Evolutionary conservation across 83 land plant species (phyloP).

Genomic region (Isoetes engelmannii): DNA sequence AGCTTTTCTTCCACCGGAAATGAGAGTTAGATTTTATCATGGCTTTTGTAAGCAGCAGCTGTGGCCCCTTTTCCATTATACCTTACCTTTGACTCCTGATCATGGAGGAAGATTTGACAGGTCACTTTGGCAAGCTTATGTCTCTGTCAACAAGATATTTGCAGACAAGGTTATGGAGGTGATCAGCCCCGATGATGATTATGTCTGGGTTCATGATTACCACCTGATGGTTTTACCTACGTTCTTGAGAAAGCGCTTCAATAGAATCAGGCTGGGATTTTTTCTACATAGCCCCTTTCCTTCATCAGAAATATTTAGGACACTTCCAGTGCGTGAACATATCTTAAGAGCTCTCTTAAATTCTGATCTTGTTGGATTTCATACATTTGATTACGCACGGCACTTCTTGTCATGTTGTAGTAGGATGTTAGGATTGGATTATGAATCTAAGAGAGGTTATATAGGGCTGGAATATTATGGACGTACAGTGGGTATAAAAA

Average conservation of each 20-base stretch:
- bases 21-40: constrained; percentile 4
- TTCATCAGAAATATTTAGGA: constrained; percentile 57
- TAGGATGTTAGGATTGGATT: constrained; percentile 59
- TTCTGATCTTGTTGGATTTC: constrained; percentile 59
- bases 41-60: constrained; percentile 3
- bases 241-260: constrained; percentile 41
- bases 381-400: constrained; percentile 69
- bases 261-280: constrained; percentile 57
- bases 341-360: constrained; percentile 51
- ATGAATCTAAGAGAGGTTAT: constrained; percentile 58
- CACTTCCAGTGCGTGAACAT: constrained; percentile 63
- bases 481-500: constrained; percentile 61
- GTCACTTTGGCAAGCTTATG: background rate
- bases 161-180: constrained; percentile 1
- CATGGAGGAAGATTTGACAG: background rate
- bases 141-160: constrained; percentile 1
- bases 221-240: constrained; percentile 65
- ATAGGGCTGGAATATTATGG: constrained; percentile 23
- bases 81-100: constrained; percentile 3
- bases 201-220: constrained; percentile 66
- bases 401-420: constrained; percentile 67
- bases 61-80: background rate
- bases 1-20: background rate
- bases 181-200: constrained; percentile 45
- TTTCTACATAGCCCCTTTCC: constrained; percentile 73